These are phyloP conservation scores for Exserohilum rostratum DNA, from an alignment of 2,329 filamentous ascomycete species.

Conservation along the genomic window DNA sequence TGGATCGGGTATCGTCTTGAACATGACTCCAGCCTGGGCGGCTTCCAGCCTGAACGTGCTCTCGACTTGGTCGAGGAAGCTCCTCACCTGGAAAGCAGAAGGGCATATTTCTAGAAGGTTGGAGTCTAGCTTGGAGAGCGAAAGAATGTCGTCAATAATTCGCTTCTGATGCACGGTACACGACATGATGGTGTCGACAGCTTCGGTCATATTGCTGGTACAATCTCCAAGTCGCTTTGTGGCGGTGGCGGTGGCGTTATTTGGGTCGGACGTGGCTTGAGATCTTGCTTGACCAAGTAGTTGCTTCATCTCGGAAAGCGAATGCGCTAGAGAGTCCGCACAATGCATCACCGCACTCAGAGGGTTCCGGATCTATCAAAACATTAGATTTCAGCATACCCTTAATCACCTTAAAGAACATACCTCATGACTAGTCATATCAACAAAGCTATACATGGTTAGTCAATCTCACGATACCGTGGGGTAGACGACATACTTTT, in stretches of 20 bases:
- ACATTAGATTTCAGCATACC: neutral
- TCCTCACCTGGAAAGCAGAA: conserved; percentile 16
- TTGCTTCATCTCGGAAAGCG: conserved; percentile 2
- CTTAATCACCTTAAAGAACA: neutral
- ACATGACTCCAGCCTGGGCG: conserved; percentile 15
- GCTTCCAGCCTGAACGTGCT: conserved; percentile 29
- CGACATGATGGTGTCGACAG: conserved; percentile 30
- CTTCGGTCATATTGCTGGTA: conserved; percentile 14
- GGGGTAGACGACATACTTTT: neutral
- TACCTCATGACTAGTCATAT: conserved; percentile 6
- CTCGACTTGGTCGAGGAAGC: conserved; percentile 22
- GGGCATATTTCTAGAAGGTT: conserved; percentile 29
- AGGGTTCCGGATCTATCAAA: neutral
- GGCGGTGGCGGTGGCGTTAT: neutral
- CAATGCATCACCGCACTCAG: conserved; percentile 6
- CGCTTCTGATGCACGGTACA: conserved; percentile 38
- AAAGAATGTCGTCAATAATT: conserved; percentile 31
- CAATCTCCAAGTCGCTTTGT: neutral
- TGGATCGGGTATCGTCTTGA: conserved; percentile 12
- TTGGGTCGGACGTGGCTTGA: neutral
- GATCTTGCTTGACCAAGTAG: neutral
- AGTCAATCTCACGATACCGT: neutral
- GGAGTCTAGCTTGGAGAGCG: conserved; percentile 23
- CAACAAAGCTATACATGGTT: neutral
- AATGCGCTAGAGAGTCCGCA: conserved; percentile 1